phyloP scores from a whole-genome alignment of 2,329 filamentous ascomycete genomes.

The Aspergillus fumigatus region DNA sequence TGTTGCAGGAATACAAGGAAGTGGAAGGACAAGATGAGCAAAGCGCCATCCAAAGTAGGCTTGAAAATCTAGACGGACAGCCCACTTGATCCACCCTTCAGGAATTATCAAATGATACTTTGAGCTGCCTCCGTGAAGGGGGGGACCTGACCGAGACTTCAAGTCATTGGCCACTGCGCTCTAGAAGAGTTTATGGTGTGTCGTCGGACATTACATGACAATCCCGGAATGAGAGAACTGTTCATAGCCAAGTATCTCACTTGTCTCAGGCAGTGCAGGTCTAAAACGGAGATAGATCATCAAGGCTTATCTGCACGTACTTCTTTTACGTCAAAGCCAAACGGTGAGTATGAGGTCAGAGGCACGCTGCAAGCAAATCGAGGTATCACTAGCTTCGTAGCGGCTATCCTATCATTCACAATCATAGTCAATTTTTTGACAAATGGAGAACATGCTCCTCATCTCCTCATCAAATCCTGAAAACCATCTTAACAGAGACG shows the following conservation, averaged over 20 bases:
- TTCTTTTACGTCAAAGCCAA: background rate
- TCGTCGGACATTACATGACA: background rate
- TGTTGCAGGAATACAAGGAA: constrained; percentile 31
- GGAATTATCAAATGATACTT: background rate
- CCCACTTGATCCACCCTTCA: constrained; percentile 25
- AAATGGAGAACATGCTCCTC: background rate
- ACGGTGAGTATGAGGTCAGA: no score
- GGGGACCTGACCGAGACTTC: no score
- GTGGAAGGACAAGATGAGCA: constrained; percentile 32
- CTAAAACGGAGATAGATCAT: background rate
- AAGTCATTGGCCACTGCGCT: no score
- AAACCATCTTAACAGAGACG: background rate
- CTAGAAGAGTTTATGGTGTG: background rate
- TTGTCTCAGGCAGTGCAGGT: background rate
- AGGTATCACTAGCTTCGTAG: background rate
- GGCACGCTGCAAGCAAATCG: background rate
- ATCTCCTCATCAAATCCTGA: background rate
- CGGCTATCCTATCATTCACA: background rate
- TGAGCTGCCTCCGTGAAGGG: background rate
- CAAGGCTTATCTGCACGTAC: background rate
- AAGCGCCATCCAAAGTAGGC: constrained; percentile 24
- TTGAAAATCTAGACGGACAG: constrained; percentile 31
- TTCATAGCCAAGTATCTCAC: background rate
- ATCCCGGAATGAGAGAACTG: background rate
- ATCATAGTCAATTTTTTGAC: background rate